Base-by-base conservation (phyloP, 805 yeast species). In the Candida khao-thaluensis region DNA sequence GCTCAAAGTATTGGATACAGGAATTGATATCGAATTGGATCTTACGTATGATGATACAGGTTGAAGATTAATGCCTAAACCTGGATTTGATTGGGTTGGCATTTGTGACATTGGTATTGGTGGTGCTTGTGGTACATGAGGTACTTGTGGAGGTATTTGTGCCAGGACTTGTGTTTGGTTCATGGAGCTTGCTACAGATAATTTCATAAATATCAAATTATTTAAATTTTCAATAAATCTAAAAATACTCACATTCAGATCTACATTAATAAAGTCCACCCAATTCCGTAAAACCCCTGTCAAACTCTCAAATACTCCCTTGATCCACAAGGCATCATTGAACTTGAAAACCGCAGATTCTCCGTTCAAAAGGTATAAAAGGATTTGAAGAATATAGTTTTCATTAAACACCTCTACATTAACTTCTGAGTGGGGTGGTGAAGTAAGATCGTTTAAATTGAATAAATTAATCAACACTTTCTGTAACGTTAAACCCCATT, bases 401-500 rank as follows among this genome's bases (percentile, higher is more conserved):
- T 56, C 53, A 29, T 47, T 46, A 30, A 50, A 49, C 11, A 45
- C 29, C 16, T 51, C 49, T 15, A 31, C 26, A 29, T 43, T 40
- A 12, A 38, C 29, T 37, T 44, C 44, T 3, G 35, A 4, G 14
- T 21, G 26, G 6, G 35, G 35, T 17, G 47, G 38, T 32, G 59
- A 14, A 5, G 38, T 35, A 3, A 18, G n/a, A n/a, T 35, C 30
- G 20, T 31, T 31, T 21, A 38, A 37, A 15, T 44, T 43, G 18
- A 37, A 43, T 10, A 44, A 24, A 18, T 42, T 61, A 37, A 62
- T 56, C 48, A 76, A 59, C 1, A 74, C 54, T 51, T 75, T 68
- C 24, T 70, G 57, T 48, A 74, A 50, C 3, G 70, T 59, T 30
- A 76, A 49, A 47, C 71, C 73, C 61, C 72, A 72, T 35, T 75